These are phyloP conservation scores for Xerocomellus dryophilus DNA, from an alignment of 768 basidiomycete species.

Conservation along the genomic window DNA sequence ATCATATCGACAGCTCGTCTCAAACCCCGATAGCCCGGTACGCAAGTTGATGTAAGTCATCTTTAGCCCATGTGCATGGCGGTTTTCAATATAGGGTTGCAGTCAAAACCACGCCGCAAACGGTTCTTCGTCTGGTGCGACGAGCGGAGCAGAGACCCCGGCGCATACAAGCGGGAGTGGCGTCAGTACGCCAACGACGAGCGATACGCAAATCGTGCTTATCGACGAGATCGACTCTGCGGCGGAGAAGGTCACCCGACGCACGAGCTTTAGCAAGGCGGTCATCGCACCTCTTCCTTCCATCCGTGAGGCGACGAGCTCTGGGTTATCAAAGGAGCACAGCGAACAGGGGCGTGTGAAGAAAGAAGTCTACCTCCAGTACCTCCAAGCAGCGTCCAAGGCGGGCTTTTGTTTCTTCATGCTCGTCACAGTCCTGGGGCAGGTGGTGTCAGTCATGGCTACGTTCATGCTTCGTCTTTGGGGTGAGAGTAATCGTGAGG, in stretches of 20 bases:
- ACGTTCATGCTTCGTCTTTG: conserved; percentile 73
- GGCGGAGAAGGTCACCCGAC: conserved; percentile 56
- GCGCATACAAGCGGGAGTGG: conserved; percentile 32
- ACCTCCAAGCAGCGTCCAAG: conserved; percentile 77
- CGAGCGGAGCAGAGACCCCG: conserved; percentile 51
- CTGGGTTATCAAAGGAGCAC: conserved; percentile 64
- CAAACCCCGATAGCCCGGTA: conserved; percentile 61
- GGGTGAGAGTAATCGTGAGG: conserved; percentile 73
- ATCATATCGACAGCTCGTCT: conserved; percentile 57
- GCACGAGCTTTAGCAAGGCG: conserved; percentile 58
- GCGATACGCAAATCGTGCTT: conserved; percentile 16
- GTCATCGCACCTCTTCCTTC: conserved; percentile 42
- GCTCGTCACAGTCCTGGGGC: conserved; percentile 49
- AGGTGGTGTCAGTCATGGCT: conserved; percentile 56
- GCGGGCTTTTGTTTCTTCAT: conserved; percentile 68
- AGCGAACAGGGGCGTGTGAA: conserved; percentile 82
- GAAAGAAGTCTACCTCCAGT: conserved; percentile 66
- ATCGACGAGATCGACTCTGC: conserved; percentile 32
- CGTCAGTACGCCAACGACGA: conserved; percentile 17
- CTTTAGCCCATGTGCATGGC: neutral
- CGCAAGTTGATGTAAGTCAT: conserved; percentile 68
- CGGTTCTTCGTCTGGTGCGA: conserved; percentile 36
- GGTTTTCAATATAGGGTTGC: neutral
- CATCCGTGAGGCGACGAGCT: conserved; percentile 37
- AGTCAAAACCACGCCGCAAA: conserved; percentile 48